Evolutionary conservation across 805 yeast genomes (phyloP).

Genomic region (Clavispora asparagi): DNA sequence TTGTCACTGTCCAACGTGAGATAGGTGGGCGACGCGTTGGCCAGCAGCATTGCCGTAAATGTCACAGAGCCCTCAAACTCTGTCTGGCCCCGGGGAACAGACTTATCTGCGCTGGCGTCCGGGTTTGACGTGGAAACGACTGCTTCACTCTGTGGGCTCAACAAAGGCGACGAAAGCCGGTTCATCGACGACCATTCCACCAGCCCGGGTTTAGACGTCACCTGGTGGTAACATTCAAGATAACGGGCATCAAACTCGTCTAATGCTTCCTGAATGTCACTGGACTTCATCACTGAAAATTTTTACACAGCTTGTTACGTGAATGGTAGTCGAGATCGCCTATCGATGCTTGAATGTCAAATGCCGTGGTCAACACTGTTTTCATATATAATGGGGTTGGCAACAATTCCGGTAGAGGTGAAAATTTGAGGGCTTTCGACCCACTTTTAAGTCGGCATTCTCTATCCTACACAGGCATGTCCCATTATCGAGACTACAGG

Average conservation of each 20-base stretch:
- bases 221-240: conserved; percentile 8
- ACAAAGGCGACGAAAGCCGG: conserved; percentile 2
- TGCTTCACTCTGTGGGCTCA: not conserved
- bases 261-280: conserved; percentile 5
- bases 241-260: conserved; percentile 10
- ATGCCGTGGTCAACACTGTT: not conserved
- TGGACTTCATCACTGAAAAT: not conserved
- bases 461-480: not conserved
- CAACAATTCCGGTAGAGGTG: not conserved
- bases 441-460: not conserved
- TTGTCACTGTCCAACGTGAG: not conserved
- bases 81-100: not conserved
- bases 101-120: not conserved
- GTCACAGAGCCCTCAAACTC: not conserved
- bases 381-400: not conserved
- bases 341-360: not conserved
- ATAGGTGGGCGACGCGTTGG: not conserved
- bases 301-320: not conserved
- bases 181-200: not conserved
- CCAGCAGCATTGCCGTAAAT: not conserved
- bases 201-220: not conserved
- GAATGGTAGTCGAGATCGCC: not conserved
- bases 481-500: not conserved
- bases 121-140: not conserved
- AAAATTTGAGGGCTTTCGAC: not conserved